Conservation (phyloP, 805 yeast species). For the Starmerella floris region DNA sequence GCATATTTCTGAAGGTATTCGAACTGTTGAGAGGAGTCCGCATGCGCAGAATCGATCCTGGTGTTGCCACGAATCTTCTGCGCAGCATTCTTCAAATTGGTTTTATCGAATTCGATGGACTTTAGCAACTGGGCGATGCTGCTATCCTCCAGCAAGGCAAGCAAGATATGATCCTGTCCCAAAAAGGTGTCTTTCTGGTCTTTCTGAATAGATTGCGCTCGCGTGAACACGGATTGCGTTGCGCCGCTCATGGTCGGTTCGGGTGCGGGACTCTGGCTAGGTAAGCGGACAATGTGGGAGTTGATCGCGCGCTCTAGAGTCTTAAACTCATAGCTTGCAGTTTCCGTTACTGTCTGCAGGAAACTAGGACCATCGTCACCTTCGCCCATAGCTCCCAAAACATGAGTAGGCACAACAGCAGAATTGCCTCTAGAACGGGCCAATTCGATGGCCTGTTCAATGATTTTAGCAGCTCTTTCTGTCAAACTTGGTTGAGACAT, state of each 20-base stretch:
- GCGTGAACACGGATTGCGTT: conserved; percentile 59
- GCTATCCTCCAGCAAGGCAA: conserved; percentile 72
- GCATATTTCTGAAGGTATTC: conserved; percentile 87
- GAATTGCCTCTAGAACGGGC: conserved; percentile 78
- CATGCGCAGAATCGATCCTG: conserved; percentile 83
- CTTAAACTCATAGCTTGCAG: conserved; percentile 79
- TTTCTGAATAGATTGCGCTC: conserved; percentile 63
- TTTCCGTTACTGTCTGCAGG: conserved; percentile 68
- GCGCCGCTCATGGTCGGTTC: conserved; percentile 64
- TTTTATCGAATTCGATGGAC: conserved; percentile 49
- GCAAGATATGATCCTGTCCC: conserved; percentile 85
- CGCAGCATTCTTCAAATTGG: conserved; percentile 64
- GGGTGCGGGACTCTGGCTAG: conserved; percentile 84
- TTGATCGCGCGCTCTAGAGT: conserved; percentile 68
- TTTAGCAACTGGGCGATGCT: conserved; percentile 58
- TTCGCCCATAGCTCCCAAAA: conserved; percentile 78
- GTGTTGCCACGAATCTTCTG: conserved; percentile 75
- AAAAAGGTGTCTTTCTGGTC: conserved; percentile 83
- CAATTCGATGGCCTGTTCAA: conserved; percentile 65
- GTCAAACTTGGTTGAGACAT: conserved; percentile 44
- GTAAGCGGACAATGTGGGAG: conserved; percentile 65
- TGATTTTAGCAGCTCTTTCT: conserved; percentile 75
- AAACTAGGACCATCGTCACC: conserved; percentile 47
- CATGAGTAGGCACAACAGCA: conserved; percentile 74
- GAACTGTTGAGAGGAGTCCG: conserved; percentile 73